Evolutionary conservation across 2,329 filamentous ascomycete genomes (phyloP).

Genomic region (Ophiocordyceps robertsii): DNA sequence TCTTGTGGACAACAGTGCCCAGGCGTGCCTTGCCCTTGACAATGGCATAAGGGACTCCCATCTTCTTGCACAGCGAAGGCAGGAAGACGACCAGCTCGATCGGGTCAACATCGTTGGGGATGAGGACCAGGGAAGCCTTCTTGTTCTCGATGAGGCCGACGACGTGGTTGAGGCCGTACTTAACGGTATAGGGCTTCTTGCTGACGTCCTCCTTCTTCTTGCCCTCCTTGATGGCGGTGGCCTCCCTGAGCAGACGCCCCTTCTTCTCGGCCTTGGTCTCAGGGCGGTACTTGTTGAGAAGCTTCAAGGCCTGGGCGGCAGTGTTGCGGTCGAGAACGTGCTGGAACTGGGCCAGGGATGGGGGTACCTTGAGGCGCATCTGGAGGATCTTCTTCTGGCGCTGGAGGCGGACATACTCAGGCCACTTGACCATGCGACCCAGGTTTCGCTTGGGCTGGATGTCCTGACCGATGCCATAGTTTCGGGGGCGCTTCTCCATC

Average conservation of each 20-base stretch:
- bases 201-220: slow-evolving; percentile 99
- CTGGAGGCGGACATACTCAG: slow-evolving; percentile 97
- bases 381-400: slow-evolving; percentile 91
- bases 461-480: slow-evolving; percentile 98
- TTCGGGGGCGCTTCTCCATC: slow-evolving; percentile 92
- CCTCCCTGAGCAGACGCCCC: slow-evolving; percentile 97
- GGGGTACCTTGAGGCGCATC: slow-evolving; percentile 96
- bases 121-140: slow-evolving; percentile 96
- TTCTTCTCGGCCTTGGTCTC: slow-evolving; percentile 99
- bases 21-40: slow-evolving; percentile 99
- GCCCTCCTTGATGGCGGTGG: slow-evolving; percentile 91
- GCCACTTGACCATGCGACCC: slow-evolving; percentile 98
- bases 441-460: slow-evolving; percentile 95
- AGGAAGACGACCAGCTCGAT: slow-evolving; percentile 99
- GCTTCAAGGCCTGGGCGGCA: slow-evolving; percentile 94
- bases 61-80: slow-evolving; percentile 98
- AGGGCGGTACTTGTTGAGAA: slow-evolving; percentile 99
- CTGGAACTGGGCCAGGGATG: slow-evolving; percentile 94
- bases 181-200: slow-evolving; percentile 99
- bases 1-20: slow-evolving; percentile 99
- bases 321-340: slow-evolving; percentile 94
- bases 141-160: slow-evolving; percentile 97
- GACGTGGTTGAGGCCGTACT: slow-evolving; percentile 99
- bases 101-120: slow-evolving; percentile 98
- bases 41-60: slow-evolving; percentile 98